Evolutionary conservation across 2,329 filamentous ascomycete species (phyloP), one percentile per base, ranked within the genome.

Genomic region (Claviceps sp.): DNA sequence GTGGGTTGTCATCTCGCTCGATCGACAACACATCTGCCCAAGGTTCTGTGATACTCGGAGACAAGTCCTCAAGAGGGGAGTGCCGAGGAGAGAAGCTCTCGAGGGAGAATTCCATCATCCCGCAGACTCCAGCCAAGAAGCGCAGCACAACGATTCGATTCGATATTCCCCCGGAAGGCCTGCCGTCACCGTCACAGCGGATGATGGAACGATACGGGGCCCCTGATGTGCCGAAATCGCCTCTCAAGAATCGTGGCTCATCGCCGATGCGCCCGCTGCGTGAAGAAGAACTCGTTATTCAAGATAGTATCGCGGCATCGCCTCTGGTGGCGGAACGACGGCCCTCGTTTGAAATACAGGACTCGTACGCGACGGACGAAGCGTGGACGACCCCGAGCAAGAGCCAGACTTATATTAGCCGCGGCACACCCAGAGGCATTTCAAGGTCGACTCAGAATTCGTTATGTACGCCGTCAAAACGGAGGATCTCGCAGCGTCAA

Each of bases 341-440:
- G 53, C 54, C 61, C 59, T 50, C 66, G 6, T 55, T 70, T n/a
- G 67, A 70, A 2, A 69, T 76, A 20, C 63, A 73, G 49, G 73
- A 76, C 52, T 74, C 73, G 8, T 74, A 67, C 56, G 69, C 66
- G 18, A 66, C 67, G 3, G 65, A 66, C 4, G 65, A 66, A 5
- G 67, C 62, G 30, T 65, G 61, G 62, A 57, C 52, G 4, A 61
- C 66, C 1, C 50, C 56, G 1, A 57, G 54, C 24, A 61, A 62
- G 18, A 61, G 61, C 5, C 53, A 62, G 16, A 60, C 60, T 3
- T 47, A 43, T 37, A 3, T 3, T 13, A 14, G 16, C 8, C 20
- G n/a, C 22, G 26, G 8, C 22, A 47, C 52, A n/a, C 47, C 47
- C 2, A 30, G 14, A n/a, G 22, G 9, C 38, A 30, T 34, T 34